These are phyloP conservation scores for Globisporangium paddicum DNA, from an alignment of 352 stramenopile genomes.

Conservation along the genomic window DNA sequence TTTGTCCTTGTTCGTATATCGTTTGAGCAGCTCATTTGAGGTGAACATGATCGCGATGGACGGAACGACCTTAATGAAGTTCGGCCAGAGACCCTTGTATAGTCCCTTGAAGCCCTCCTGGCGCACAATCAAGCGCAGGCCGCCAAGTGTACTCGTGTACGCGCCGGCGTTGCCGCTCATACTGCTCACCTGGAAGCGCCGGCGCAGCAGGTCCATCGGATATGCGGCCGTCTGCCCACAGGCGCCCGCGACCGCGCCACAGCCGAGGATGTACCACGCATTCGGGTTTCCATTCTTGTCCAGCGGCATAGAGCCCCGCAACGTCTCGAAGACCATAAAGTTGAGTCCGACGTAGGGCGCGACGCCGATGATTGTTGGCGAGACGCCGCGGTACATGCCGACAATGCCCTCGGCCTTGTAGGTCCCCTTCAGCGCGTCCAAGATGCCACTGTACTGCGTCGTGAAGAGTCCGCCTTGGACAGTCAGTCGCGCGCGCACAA, in stretches of 20 bases:
- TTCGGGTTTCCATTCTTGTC: conserved; percentile 46
- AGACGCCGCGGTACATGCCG: conserved; percentile 56
- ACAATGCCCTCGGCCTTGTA: conserved; percentile 47
- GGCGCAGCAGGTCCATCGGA: conserved; percentile 71
- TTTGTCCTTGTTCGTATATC: conserved; percentile 19
- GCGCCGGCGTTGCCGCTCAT: conserved; percentile 21
- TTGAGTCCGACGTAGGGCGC: conserved; percentile 74
- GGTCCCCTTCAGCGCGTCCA: conserved; percentile 46
- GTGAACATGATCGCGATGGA: conserved; percentile 83
- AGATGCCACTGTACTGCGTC: conserved; percentile 61
- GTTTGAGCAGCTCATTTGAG: conserved; percentile 71
- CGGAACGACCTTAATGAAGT: conserved; percentile 76
- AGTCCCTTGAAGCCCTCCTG: conserved; percentile 53
- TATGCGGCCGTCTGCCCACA: conserved; percentile 71
- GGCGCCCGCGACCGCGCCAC: conserved; percentile 55
- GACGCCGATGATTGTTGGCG: conserved; percentile 63
- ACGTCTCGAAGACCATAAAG: conserved; percentile 72
- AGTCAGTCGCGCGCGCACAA: conserved; percentile 64
- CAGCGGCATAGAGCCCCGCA: conserved; percentile 37
- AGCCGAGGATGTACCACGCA: conserved; percentile 48
- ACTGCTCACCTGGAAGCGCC: conserved; percentile 63
- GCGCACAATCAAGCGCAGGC: conserved; percentile 38
- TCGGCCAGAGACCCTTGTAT: conserved; percentile 64
- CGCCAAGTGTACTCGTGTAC: conserved; percentile 52
- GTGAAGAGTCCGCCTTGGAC: conserved; percentile 58